Evolutionary conservation across 2,329 filamentous ascomycete species (phyloP).

Genomic region (Hypoxylon sp.): DNA sequence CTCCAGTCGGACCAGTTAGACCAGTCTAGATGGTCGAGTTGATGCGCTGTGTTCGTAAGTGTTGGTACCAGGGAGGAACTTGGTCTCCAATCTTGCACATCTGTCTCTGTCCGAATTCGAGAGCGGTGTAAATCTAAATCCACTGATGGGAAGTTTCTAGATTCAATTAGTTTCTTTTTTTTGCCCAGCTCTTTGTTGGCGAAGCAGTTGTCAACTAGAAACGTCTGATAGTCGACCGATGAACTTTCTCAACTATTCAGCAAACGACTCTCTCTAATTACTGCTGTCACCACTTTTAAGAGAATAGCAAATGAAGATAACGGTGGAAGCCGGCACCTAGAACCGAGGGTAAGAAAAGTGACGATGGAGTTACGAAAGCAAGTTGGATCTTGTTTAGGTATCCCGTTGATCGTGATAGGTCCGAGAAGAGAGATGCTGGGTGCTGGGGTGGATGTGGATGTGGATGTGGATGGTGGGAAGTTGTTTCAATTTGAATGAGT

Average conservation of each 20-base stretch:
- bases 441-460: constrained; percentile 12
- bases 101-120: constrained; percentile 8
- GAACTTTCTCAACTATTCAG: constrained; percentile 29
- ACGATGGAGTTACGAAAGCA: constrained; percentile 17
- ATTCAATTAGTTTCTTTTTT: constrained; percentile 6
- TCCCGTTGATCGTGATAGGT: constrained; percentile 22
- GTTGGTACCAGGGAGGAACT: constrained; percentile 19
- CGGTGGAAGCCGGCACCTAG: constrained; percentile 11
- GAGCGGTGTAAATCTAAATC: constrained; percentile 19
- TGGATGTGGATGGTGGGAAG: not conserved
- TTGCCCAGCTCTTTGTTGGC: constrained; percentile 15
- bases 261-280: too few relatives aligned
- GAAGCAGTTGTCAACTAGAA: constrained; percentile 7
- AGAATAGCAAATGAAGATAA: constrained; percentile 7
- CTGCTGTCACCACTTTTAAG: constrained; percentile 15
- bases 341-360: constrained; percentile 14
- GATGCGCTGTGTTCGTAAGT: constrained; percentile 18
- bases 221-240: constrained; percentile 32
- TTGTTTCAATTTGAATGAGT: constrained; percentile 18
- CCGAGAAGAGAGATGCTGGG: constrained; percentile 15
- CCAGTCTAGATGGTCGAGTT: constrained; percentile 7
- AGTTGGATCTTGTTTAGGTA: too few relatives aligned
- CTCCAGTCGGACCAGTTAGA: constrained; percentile 2
- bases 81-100: constrained; percentile 10
- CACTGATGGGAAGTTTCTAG: constrained; percentile 10